Base-by-base conservation (phyloP, 768 basidiomycete species). In the Boletus eberwhitei region DNA sequence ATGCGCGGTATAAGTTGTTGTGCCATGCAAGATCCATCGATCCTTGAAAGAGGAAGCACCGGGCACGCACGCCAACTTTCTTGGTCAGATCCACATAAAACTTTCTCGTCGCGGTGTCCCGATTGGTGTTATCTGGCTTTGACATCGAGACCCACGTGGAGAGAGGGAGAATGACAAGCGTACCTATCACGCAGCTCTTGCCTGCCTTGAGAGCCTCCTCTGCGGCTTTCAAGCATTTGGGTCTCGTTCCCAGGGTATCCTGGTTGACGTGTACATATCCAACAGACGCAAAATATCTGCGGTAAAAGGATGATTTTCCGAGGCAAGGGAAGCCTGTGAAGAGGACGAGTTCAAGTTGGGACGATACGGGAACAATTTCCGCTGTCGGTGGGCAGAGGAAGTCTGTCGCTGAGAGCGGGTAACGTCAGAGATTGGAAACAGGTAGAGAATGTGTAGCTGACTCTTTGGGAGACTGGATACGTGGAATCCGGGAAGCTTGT, bases 1-100 rank as follows among this genome's bases (percentile, higher is more conserved):
- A 90, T 36, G 91, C 84, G 31, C 95, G 83, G 66, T 96, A 97
- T 8, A 94, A 71, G 63, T 95, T 95, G 68, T 98, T 97, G 70
- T 98, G 96, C 86, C 86, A 90, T 3, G 91, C 91, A 8, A 96
- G 78, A 43, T 93, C 88, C n/a, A 83, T 61, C 9, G 87, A 81
- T 41, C 85, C 88, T 9, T 82, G 75, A 62, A 97, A 96, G 26
- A 80, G 59, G 66, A 95, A 82, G 64, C 90, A 90, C 51, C 93
- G 79, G 4, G 82, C 74, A 3, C 79, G 76, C 1, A 86, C 74
- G 0, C 77, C 70, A 3, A 77, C 61, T 50, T 78, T 79, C 64
- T 75, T 79, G 21, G 89, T 88, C 13, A 92, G 55, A 48, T 84
- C 79, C 16, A 94, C 59, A 65, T 95, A 98, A 43, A 76, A 69